Evolutionary conservation across 1,139 yeast genomes (phyloP).

Genomic region (Zhuliangozyma blackwelliae): DNA sequence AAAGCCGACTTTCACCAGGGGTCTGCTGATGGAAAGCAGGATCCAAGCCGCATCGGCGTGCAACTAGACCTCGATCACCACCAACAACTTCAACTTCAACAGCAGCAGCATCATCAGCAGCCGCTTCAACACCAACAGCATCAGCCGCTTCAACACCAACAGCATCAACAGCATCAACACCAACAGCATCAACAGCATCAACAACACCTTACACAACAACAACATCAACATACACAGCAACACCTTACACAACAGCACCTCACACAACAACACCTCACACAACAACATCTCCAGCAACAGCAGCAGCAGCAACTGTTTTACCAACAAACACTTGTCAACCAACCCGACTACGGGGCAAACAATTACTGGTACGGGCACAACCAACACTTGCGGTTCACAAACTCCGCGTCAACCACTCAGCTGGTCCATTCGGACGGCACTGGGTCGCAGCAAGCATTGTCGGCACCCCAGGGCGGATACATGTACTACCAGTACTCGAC

Average conservation of each 20-base stretch:
- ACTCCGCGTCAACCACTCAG: constrained; percentile 1
- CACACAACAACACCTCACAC: constrained; percentile 1
- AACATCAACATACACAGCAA: background rate
- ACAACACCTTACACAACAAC: constrained; percentile 3
- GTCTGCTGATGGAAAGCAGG: too few species aligned
- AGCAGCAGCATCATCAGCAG: background rate
- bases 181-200: constrained; percentile 6
- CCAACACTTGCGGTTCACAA: constrained; percentile 8
- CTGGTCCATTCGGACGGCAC: too few species aligned
- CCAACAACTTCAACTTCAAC: background rate
- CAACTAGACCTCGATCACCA: background rate
- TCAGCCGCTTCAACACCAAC: too few species aligned
- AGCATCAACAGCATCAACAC: background rate
- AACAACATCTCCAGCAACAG: constrained; percentile 1
- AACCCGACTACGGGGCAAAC: constrained; percentile 10
- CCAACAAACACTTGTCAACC: constrained; percentile 6
- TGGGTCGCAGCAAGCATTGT: background rate
- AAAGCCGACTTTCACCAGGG: constrained; percentile 56
- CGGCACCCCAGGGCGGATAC: constrained; percentile 1
- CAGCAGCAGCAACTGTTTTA: constrained; percentile 2
- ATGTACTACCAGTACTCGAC: constrained; percentile 2
- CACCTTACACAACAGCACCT: background rate
- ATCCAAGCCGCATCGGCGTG: too few species aligned
- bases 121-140: too few species aligned
- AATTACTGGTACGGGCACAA: constrained; percentile 15